A percentile compares a stretch with the other conserved stretches of the same genome.
Conservation (phyloP, 371 early-diverging fungal species). For the Coemansia sp. region DNA sequence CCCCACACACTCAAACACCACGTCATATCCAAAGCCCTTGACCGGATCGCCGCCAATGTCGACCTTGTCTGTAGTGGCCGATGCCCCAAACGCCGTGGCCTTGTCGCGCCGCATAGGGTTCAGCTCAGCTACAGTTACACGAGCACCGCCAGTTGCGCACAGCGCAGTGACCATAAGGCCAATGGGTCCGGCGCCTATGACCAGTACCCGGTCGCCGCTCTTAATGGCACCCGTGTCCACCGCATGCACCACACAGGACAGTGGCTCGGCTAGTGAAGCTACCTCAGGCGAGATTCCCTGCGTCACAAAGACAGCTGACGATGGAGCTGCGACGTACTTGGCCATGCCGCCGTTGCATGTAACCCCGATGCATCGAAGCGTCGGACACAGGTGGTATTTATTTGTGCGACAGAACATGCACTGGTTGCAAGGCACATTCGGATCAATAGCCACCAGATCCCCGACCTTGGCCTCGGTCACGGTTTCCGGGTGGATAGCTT, state of each 20-base stretch:
- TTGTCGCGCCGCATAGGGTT: constrained; percentile 53
- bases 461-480: constrained; percentile 46
- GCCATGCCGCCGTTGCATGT: constrained; percentile 61
- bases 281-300: constrained; percentile 52
- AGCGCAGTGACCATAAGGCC: constrained; percentile 58
- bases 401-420: constrained; percentile 58
- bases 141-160: constrained; percentile 51
- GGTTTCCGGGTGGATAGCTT: constrained; percentile 55
- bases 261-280: constrained; percentile 59
- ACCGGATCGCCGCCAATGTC: constrained; percentile 51
- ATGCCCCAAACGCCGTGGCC: constrained; percentile 53
- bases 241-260: constrained; percentile 62
- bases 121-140: constrained; percentile 56
- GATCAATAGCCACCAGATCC: constrained; percentile 57
- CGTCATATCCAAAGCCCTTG: constrained; percentile 56
- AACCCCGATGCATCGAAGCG: constrained; percentile 57
- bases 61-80: constrained; percentile 45
- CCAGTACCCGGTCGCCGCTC: constrained; percentile 46
- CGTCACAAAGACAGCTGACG: constrained; percentile 53
- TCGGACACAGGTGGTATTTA: constrained; percentile 56
- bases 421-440: constrained; percentile 58
- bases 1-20: constrained; percentile 62
- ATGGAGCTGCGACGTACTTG: constrained; percentile 56
- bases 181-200: constrained; percentile 61
- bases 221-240: constrained; percentile 55